Evolutionary conservation across 129 eudicot species (phyloP), one percentile per base, ranked within the genome.

Genomic region (Ambrosia trifida): DNA sequence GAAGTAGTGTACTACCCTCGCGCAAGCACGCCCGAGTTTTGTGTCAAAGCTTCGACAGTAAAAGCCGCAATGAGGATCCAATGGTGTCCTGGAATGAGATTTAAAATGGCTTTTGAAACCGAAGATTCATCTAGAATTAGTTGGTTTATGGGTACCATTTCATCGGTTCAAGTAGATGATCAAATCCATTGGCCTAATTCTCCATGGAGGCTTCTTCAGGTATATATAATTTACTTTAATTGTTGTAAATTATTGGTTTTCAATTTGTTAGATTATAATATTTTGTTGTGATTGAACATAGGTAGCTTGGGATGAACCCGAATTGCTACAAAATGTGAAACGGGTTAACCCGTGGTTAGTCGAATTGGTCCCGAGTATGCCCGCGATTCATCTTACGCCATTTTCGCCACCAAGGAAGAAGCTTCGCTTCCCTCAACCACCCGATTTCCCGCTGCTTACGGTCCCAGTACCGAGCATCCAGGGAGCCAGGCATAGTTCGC

Each of bases 291-390:
- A 17, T 2, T 58, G n/a, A 41, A 16, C 75, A 5, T 78, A 91
- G 98, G 98, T 92, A n/a, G 86, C 87, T 30, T 92, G 98, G 98
- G 98, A 92, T 77, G 98, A 92, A 43, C 96, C 98, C 10, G 95
- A 89, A 38, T 71, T 92, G 53, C 88, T 92, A 11, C 95, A 92
- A 64, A 89, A 92, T 30, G 96, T 92, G 74, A 89, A 85, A 63
- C 78, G 91, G 58, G 96, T 92, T 18, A 92, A 78, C 84, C 98
- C 98, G 53, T 92, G 98, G 98, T 78, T 85, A 63, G 98, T 92
- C 44, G 98, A 92, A 80, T 57, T 85, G 66, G 98, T 92, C 24
- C 81, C 91, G 13, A 89, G 75, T 68, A 86, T 86, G 81, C 96
- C 96, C 6, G 45, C 88, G 36, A 89, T 89, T 62, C 89, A 92